Evolutionary conservation across 805 yeast species (phyloP).

Genomic region (Wickerhamomyces strasburgensis): DNA sequence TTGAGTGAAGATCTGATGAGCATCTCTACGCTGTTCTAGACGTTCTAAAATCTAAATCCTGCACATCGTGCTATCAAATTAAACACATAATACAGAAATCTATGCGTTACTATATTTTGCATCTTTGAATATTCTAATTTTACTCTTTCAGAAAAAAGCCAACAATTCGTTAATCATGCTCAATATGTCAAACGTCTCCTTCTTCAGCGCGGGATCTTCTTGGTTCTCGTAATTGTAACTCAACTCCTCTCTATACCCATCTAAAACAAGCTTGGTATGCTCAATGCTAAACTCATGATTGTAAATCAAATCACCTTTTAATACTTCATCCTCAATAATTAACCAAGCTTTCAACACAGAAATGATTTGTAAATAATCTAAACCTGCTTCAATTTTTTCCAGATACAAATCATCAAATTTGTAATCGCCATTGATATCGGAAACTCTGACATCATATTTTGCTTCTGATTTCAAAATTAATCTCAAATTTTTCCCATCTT

Average conservation of each 20-base stretch:
- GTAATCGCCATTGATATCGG: constrained; percentile 4
- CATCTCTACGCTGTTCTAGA: too few relatives aligned
- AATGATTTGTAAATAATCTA: constrained; percentile 17
- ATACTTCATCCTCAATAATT: constrained; percentile 15
- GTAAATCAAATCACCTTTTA: constrained; percentile 13
- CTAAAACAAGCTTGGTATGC: constrained; percentile 1
- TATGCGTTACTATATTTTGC: too few relatives aligned
- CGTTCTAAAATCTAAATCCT: too few relatives aligned
- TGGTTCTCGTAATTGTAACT: constrained; percentile 8
- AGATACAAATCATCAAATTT: constrained; percentile 14
- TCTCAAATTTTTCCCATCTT: constrained; percentile 13
- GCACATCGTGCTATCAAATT: too few relatives aligned
- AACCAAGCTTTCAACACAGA: constrained; percentile 17
- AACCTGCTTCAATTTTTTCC: constrained; percentile 17
- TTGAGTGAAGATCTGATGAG: too few relatives aligned
- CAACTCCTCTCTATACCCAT: constrained; percentile 13
- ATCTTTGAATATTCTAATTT: too few relatives aligned
- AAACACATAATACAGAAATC: too few relatives aligned
- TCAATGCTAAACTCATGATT: constrained; percentile 1
- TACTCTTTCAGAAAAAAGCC: not conserved
- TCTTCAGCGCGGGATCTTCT: constrained; percentile 2
- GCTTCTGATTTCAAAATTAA: constrained; percentile 5
- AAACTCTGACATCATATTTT: constrained; percentile 1
- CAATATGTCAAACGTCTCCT: constrained; percentile 5
- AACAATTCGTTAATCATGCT: constrained; percentile 11